phyloP scores from a whole-genome alignment of 2,329 filamentous ascomycete genomes.

The Didymella pomorum region DNA sequence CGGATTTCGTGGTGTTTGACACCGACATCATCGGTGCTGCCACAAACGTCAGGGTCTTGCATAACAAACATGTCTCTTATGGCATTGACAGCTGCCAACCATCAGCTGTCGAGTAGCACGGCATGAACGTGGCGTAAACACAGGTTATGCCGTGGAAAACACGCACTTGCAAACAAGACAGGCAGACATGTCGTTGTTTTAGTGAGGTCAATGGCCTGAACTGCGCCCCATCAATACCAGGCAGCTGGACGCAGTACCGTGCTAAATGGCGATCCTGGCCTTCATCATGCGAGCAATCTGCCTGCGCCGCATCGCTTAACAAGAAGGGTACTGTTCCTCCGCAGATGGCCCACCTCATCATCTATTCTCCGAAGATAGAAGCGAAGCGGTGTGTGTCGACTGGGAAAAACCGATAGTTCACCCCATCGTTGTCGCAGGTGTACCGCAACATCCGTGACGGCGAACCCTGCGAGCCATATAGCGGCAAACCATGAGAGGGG shows the following conservation, averaged over 20 bases:
- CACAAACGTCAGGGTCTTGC: constrained; percentile 9
- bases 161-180: not conserved
- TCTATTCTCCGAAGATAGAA: constrained; percentile 14
- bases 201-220: constrained; percentile 5
- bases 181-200: constrained; percentile 6
- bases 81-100: constrained; percentile 16
- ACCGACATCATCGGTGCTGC: constrained; percentile 1
- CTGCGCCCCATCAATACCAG: constrained; percentile 19
- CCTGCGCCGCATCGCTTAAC: constrained; percentile 16
- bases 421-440: constrained; percentile 2
- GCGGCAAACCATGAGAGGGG: constrained; percentile 5
- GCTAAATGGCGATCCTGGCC: constrained; percentile 12
- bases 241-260: constrained; percentile 1
- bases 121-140: constrained; percentile 18
- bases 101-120: constrained; percentile 13
- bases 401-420: not conserved
- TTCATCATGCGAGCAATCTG: constrained; percentile 18
- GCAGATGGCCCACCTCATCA: constrained; percentile 10
- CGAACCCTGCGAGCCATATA: not conserved
- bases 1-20: not conserved
- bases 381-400: constrained; percentile 19
- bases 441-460: constrained; percentile 8
- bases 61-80: constrained; percentile 12
- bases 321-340: constrained; percentile 9
- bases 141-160: constrained; percentile 9